These are phyloP conservation scores for Cytospora piceicola DNA, from an alignment of 2,329 filamentous ascomycete species.

Conservation along the genomic window DNA sequence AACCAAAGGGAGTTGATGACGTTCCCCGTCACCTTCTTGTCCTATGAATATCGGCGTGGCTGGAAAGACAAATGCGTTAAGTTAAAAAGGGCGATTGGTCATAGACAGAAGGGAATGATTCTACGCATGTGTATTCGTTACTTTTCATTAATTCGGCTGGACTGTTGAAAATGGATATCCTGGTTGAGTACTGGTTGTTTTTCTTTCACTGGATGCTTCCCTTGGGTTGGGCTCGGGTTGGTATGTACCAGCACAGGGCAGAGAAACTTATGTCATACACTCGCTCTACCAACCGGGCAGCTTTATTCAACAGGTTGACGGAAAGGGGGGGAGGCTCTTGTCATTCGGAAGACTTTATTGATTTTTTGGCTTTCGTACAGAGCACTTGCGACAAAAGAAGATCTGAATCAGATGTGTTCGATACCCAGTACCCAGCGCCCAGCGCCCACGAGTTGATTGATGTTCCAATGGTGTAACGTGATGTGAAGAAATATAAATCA, in stretches of 20 bases:
- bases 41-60: slow-evolving; percentile 26
- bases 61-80: slow-evolving; percentile 29
- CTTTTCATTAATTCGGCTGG: slow-evolving; percentile 22
- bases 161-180: slow-evolving; percentile 22
- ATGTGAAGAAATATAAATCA: neutral
- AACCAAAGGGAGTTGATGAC: slow-evolving; percentile 8
- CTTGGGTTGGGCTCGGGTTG: slow-evolving; percentile 35
- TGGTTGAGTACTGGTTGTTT: slow-evolving; percentile 24
- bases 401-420: slow-evolving; percentile 24
- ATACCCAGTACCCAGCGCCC: slow-evolving; percentile 6
- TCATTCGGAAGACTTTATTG: slow-evolving; percentile 19
- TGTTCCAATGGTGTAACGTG: neutral
- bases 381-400: slow-evolving; percentile 16
- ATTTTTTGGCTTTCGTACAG: slow-evolving; percentile 19
- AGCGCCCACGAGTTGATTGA: too few species aligned
- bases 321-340: neutral
- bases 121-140: slow-evolving; percentile 18
- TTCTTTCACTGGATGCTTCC: slow-evolving; percentile 33
- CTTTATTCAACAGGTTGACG: neutral
- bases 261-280: slow-evolving; percentile 18
- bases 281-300: slow-evolving; percentile 15
- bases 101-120: slow-evolving; percentile 29
- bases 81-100: slow-evolving; percentile 23
- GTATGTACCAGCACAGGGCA: slow-evolving; percentile 34
- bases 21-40: slow-evolving; percentile 11